A percentile compares a stretch with the other conserved stretches of the same genome.
phyloP scores from a whole-genome alignment of 371 early-diverging fungal genomes.

The Thermomucor indicae-seudaticae region DNA sequence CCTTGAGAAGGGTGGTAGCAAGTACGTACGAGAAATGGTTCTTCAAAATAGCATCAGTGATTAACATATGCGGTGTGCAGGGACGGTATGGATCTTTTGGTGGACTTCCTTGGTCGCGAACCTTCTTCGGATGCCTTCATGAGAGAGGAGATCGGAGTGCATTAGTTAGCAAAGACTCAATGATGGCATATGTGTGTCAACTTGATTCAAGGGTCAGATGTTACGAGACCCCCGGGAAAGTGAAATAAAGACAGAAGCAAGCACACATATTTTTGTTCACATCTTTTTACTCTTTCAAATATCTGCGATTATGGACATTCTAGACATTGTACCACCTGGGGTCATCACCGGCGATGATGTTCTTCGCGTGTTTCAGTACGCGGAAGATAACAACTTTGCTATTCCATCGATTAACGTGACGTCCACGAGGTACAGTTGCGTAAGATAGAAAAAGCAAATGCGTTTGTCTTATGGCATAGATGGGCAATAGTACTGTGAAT shows the following conservation, averaged over 20 bases:
- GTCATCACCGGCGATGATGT: conserved; percentile 88
- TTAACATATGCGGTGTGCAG: not conserved
- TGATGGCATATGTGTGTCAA: not conserved
- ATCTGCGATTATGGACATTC: conserved; percentile 54
- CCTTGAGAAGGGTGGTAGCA: conserved; percentile 69
- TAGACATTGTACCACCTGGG: conserved; percentile 81
- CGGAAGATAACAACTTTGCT: conserved; percentile 68
- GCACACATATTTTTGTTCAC: not conserved
- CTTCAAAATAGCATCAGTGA: not conserved
- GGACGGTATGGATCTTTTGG: conserved; percentile 58
- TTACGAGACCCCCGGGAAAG: not conserved
- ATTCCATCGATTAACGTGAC: conserved; percentile 93
- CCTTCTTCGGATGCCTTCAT: conserved; percentile 78
- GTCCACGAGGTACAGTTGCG: conserved; percentile 53
- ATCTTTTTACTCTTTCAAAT: conserved; percentile 27
- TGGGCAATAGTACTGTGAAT: conserved; percentile 66
- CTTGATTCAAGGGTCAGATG: not conserved
- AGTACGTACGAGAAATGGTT: conserved; percentile 20
- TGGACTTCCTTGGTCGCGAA: conserved; percentile 78
- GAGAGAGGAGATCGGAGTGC: conserved; percentile 42
- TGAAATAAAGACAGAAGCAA: not conserved
- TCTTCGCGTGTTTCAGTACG: conserved; percentile 75
- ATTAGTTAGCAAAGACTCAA: not conserved
- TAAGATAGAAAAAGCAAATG: not conserved
- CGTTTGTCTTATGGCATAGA: not conserved